Conservation (phyloP, 768 basidiomycete species). For the Sporobolomyces roseus region DNA sequence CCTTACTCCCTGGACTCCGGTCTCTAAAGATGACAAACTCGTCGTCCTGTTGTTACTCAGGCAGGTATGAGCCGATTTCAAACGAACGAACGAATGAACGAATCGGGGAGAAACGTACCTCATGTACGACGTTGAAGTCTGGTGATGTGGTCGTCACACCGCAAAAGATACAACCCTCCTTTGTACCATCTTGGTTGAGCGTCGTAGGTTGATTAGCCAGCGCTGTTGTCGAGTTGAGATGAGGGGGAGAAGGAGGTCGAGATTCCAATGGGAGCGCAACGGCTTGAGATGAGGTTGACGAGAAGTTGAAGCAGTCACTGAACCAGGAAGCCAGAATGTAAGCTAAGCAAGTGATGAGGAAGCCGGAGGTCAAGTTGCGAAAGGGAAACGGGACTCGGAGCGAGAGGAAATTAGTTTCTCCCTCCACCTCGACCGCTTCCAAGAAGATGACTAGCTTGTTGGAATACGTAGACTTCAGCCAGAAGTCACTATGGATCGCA, state of each 20-base stretch:
- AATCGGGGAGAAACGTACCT: slow-evolving; percentile 2
- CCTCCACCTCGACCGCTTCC: neutral
- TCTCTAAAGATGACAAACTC: slow-evolving; percentile 35
- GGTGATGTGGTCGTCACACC: neutral
- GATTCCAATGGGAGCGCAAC: slow-evolving; percentile 12
- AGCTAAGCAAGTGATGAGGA: no score
- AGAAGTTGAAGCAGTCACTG: neutral
- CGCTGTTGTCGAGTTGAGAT: neutral
- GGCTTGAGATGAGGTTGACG: neutral
- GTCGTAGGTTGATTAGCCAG: neutral
- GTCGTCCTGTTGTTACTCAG: slow-evolving; percentile 13
- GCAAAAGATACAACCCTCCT: slow-evolving; percentile 27
- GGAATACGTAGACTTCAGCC: slow-evolving; percentile 57
- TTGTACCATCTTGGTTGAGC: neutral
- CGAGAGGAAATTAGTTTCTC: neutral
- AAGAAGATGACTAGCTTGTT: neutral
- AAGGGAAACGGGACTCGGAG: no score
- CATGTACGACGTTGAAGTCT: slow-evolving; percentile 28
- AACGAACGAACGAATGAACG: no score
- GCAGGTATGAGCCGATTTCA: no score
- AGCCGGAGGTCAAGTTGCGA: no score
- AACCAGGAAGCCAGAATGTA: neutral
- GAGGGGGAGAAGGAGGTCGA: slow-evolving; percentile 4
- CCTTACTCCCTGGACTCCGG: slow-evolving; percentile 17
- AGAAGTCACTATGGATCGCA: slow-evolving; percentile 64